Evolutionary conservation across 148 eudicot genomes (phyloP).

Genomic region (Silene latifolia): DNA sequence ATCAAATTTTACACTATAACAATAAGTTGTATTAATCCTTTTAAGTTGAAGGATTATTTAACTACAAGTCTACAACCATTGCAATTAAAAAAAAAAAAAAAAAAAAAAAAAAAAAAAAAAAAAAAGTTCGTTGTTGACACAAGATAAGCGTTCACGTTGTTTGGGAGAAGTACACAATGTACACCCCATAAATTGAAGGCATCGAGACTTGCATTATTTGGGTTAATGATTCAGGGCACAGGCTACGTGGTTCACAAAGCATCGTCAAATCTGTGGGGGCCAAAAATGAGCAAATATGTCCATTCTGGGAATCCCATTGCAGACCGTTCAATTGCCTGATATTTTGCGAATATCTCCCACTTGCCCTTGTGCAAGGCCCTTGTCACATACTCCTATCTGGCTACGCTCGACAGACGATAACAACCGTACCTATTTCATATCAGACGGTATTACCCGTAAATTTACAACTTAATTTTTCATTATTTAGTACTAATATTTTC

Average conservation of each 20-base stretch:
- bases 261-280: slow-evolving; percentile 17
- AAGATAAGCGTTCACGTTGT: slow-evolving; percentile 7
- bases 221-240: not conserved
- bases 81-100: too few species aligned
- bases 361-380: not conserved
- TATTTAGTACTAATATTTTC: too few species aligned
- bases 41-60: too few species aligned
- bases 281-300: not conserved
- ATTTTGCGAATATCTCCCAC: not conserved
- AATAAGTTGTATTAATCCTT: too few species aligned
- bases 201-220: slow-evolving; percentile 4
- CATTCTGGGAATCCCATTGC: not conserved
- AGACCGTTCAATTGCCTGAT: not conserved
- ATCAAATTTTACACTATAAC: too few species aligned
- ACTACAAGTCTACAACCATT: too few species aligned
- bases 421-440: too few species aligned
- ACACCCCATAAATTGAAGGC: slow-evolving; percentile 3
- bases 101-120: too few species aligned
- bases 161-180: not conserved
- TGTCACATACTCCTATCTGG: not conserved
- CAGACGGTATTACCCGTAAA: too few species aligned
- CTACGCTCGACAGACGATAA: too few species aligned
- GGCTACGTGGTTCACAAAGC: slow-evolving; percentile 1
- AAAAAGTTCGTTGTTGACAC: not conserved
- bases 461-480: too few species aligned